A percentile compares a stretch with the other conserved stretches of the same genome.
Evolutionary conservation across 2,329 filamentous ascomycete species (phyloP).

Genomic region (Fragosphaeria purpurea): DNA sequence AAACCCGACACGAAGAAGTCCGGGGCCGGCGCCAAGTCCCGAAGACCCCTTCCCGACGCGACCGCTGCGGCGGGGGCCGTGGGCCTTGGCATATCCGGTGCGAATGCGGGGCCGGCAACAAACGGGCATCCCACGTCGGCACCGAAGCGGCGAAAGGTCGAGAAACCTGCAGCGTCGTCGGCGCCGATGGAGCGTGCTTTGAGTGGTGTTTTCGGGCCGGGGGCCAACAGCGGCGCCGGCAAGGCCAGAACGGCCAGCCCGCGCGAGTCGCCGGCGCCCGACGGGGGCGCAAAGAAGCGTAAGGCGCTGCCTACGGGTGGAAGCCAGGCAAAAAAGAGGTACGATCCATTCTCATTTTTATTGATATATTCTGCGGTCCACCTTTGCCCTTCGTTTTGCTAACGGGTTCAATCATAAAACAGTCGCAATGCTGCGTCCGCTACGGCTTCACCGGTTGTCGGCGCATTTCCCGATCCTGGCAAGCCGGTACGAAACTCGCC

Average conservation of each 20-base stretch:
- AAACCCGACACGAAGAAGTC: slow-evolving; percentile 53
- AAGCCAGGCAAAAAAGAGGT: slow-evolving; percentile 71
- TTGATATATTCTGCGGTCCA: slow-evolving; percentile 20
- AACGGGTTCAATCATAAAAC: slow-evolving; percentile 1
- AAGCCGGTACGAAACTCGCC: slow-evolving; percentile 46
- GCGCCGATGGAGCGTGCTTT: slow-evolving; percentile 58
- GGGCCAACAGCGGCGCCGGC: slow-evolving; percentile 26
- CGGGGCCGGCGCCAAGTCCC: slow-evolving; percentile 48
- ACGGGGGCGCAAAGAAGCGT: slow-evolving; percentile 58
- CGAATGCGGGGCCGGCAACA: slow-evolving; percentile 32
- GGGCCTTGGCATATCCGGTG: slow-evolving; percentile 57
- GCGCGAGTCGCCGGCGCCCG: slow-evolving; percentile 56
- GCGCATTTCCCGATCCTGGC: slow-evolving; percentile 54
- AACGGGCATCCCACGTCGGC: slow-evolving; percentile 37
- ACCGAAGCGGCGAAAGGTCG: slow-evolving; percentile 71
- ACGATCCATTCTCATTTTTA: slow-evolving; percentile 12
- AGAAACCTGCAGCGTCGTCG: slow-evolving; percentile 48
- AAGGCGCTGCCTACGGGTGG: slow-evolving; percentile 57
- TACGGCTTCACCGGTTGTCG: slow-evolving; percentile 65
- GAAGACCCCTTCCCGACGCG: slow-evolving; percentile 35
- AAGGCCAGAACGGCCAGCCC: slow-evolving; percentile 56
- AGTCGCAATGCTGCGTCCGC: slow-evolving; percentile 41
- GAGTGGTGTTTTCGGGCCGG: slow-evolving; percentile 41
- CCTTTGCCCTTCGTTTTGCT: slow-evolving; percentile 1
- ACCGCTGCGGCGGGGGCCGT: slow-evolving; percentile 22